Evolutionary conservation across 2,329 filamentous ascomycete genomes (phyloP), one percentile per base, ranked within the genome.

Genomic region (Exophiala phaeomuriformis): DNA sequence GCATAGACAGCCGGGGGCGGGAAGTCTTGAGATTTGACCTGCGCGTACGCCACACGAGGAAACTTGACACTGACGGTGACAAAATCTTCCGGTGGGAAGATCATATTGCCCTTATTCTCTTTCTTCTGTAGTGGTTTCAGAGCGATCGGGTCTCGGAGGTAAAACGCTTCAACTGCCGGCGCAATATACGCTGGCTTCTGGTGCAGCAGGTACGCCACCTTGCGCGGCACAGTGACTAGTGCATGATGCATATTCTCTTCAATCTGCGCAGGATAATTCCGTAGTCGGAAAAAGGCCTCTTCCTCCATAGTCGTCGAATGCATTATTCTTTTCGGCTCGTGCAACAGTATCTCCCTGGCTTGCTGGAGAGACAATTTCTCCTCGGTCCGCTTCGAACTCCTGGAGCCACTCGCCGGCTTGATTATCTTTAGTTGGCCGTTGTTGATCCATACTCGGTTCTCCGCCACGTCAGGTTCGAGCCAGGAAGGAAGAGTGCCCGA

Each of bases 401-500:
- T 70, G 65, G 2, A 80, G 61, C 19, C 87, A 81, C 65, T 58
- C 45, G 68, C 69, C n/a, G 72, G 72, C 50, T 73, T 73, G 52
- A 97, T 85, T 54, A 97, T 81, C 44, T 82, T 75, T 12, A 97
- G 76, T 51, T 84, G 80, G 52, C 86, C 88, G 32, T 82, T 73
- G 63, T 95, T 82, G 51, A 98, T 83, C 93, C 93, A 98, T 33
- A 94, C 84, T 52, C 93, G 80, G 67, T 95, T 87, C 60, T 85
- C 81, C 59, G 94, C 90, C 37, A 91, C 85, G 59, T 95, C 90
- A 0, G 93, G 93, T 62, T 85, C 95, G 29, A 98, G 72, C 94
- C 93, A 98, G 57, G 80, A 82, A 2, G 93, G 93, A 2, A 96
- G 74, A 9, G 85, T 83, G 61, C 88, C 90, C 30, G 94, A 91